phyloP scores from a whole-genome alignment of 495 filamentous ascomycete genomes.

The Aspergillus affinis region DNA sequence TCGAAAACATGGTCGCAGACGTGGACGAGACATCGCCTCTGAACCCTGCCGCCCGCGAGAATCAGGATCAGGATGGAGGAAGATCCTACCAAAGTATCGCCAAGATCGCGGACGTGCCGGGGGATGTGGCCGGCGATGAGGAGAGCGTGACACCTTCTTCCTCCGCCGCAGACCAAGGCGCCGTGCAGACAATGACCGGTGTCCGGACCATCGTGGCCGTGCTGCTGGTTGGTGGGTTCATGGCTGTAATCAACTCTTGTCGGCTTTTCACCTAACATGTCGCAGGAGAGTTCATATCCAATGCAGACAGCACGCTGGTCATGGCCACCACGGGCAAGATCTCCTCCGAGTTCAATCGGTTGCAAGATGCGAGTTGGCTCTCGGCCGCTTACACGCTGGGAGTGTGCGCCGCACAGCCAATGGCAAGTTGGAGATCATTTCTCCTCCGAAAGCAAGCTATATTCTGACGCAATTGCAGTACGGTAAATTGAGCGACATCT shows the following conservation, averaged over 20 bases:
- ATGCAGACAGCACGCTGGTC: slow-evolving; percentile 61
- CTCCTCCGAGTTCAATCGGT: slow-evolving; percentile 63
- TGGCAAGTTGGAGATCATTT: slow-evolving; percentile 30
- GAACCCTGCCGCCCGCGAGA: slow-evolving; percentile 4
- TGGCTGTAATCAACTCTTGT: not conserved
- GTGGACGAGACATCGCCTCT: slow-evolving; percentile 11
- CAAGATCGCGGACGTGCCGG: not conserved
- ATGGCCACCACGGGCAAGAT: slow-evolving; percentile 62
- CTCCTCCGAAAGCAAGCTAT: not conserved
- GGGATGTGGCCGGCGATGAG: slow-evolving; percentile 20
- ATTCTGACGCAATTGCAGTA: slow-evolving; percentile 23
- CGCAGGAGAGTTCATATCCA: slow-evolving; percentile 63
- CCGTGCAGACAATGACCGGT: slow-evolving; percentile 18
- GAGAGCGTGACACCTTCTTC: slow-evolving; percentile 24
- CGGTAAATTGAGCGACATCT: slow-evolving; percentile 50
- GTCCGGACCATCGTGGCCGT: slow-evolving; percentile 37
- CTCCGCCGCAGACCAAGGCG: not conserved
- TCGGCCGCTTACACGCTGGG: slow-evolving; percentile 63
- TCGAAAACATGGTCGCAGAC: slow-evolving; percentile 1
- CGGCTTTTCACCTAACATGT: slow-evolving; percentile 2
- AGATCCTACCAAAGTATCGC: slow-evolving; percentile 5
- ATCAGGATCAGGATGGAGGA: not conserved
- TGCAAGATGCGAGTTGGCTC: slow-evolving; percentile 65
- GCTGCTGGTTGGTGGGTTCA: slow-evolving; percentile 33
- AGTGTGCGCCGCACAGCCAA: slow-evolving; percentile 56